Percentiles rank a stretch among this genome's conserved stretches.
phyloP scores from a whole-genome alignment of 31 red algal genomes.

The Endocladia muricata region DNA sequence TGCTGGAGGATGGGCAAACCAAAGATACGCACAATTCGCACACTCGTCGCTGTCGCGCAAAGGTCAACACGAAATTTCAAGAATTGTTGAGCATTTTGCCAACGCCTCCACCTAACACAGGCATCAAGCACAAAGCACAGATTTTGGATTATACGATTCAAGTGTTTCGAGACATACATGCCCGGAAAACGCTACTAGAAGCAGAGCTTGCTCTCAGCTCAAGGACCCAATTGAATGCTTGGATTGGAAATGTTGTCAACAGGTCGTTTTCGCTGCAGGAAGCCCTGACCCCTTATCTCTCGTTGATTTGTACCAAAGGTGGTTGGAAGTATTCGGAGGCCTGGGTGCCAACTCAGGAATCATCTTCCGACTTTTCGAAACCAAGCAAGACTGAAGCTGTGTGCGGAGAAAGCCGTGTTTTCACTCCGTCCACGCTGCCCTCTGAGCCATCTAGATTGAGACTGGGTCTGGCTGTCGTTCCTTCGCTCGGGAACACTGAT shows the following conservation, averaged over 20 bases:
- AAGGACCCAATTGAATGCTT: conserved; percentile 52
- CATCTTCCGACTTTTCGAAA: background rate
- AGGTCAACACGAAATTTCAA: conserved; percentile 86
- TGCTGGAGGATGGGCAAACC: background rate
- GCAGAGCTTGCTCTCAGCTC: conserved; percentile 79
- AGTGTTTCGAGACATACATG: conserved; percentile 64
- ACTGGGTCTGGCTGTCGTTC: conserved; percentile 63
- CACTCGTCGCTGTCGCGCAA: conserved; percentile 80
- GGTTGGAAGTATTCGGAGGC: conserved; percentile 81
- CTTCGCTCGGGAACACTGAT: conserved; percentile 62
- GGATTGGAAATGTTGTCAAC: conserved; percentile 52
- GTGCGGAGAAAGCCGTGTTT: conserved; percentile 29
- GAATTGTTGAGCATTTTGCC: conserved; percentile 71
- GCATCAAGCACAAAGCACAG: conserved; percentile 89
- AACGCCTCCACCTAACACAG: conserved; percentile 49
- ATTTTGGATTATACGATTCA: conserved; percentile 85
- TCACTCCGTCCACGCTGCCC: conserved; percentile 36
- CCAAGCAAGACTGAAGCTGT: background rate
- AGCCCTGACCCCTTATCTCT: conserved; percentile 65
- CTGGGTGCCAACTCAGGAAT: conserved; percentile 62
- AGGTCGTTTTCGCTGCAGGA: conserved; percentile 58
- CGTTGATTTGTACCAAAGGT: conserved; percentile 66
- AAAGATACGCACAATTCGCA: conserved; percentile 84
- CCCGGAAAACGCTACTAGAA: conserved; percentile 72
- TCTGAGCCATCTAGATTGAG: conserved; percentile 31